Evolutionary conservation across 306 rosid species (phyloP), one percentile per base, ranked within the genome.

Genomic region (Dalbergia cultrata): DNA sequence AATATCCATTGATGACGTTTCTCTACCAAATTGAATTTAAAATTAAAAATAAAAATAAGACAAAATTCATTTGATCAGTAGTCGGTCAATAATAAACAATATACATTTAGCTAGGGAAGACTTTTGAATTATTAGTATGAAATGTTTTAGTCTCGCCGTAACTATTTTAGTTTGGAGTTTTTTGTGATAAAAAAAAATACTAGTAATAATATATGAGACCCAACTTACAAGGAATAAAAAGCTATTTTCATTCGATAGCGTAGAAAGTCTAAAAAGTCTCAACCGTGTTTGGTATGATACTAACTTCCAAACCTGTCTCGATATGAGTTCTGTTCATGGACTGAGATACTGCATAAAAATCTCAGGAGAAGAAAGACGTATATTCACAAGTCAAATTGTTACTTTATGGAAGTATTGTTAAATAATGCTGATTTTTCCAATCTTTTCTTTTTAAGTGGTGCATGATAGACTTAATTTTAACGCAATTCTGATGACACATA

Each of bases 391-490:
- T 54, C 1, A n/a, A 13, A 17, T 54, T n/a, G 2, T 54, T 47
- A 47, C 53, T 52, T 52, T 16, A 16, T 5, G 54, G 3, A 5
- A 52, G 4, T 47, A 3, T 47, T 47, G 53, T 47, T 2, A 11
- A 14, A 4, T 52, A 4, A 1, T 52, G 4, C 19, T 52, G 14
- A 16, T n/a, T n/a, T 52, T 14, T 73, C 21, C 0, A 3, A 19
- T 13, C 2, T 9, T 6, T 13, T 19, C 14, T 39, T 22, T 43
- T 16, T 4, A 14, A 14, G 45, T 33, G 63, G 63, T 8, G 73
- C 19, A 12, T 34, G 66, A 77, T 22, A 66, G 65, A 39, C 44
- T 66, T 67, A 17, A 10, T 4, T 50, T 76, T 47, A n/a, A 76
- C 41, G 72, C 22, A 17, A 76, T 5, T 61, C 35, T 10, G 72